Evolutionary conservation across 768 basidiomycete genomes (phyloP).

Genomic region (Kondoa malvinella): DNA sequence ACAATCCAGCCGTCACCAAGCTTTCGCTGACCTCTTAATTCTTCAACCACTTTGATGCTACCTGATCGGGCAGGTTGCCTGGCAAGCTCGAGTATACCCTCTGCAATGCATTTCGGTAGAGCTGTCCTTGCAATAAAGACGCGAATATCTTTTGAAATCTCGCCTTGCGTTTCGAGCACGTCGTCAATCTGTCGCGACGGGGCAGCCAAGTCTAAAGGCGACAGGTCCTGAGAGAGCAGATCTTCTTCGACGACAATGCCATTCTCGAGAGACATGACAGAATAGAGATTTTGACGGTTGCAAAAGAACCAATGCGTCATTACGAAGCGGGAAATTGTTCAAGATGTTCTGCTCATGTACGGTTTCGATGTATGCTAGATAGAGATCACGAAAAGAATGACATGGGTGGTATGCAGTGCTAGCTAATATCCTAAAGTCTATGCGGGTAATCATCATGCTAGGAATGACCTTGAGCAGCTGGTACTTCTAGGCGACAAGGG

Average conservation of each 20-base stretch:
- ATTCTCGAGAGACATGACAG: neutral
- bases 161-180: neutral
- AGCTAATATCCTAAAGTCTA: too few relatives aligned
- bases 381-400: too few relatives aligned
- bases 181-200: neutral
- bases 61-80: neutral
- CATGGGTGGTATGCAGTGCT: too few relatives aligned
- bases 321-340: too few relatives aligned
- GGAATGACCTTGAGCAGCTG: too few relatives aligned
- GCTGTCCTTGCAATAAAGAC: neutral
- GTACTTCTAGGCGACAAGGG: neutral
- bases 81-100: constrained; percentile 16
- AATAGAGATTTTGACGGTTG: neutral
- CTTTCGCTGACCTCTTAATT: neutral
- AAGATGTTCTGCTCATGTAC: neutral
- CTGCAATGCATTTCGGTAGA: constrained; percentile 10
- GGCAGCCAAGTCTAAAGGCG: neutral
- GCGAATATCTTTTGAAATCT: neutral
- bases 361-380: too few relatives aligned
- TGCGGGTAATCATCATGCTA: too few relatives aligned
- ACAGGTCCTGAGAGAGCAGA: neutral
- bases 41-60: constrained; percentile 16
- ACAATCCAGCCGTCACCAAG: constrained; percentile 12
- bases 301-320: too few relatives aligned
- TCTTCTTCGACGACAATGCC: neutral